phyloP scores from a whole-genome alignment of 192 early-diverging fungal species.

The Radiomyces spectabilis region DNA sequence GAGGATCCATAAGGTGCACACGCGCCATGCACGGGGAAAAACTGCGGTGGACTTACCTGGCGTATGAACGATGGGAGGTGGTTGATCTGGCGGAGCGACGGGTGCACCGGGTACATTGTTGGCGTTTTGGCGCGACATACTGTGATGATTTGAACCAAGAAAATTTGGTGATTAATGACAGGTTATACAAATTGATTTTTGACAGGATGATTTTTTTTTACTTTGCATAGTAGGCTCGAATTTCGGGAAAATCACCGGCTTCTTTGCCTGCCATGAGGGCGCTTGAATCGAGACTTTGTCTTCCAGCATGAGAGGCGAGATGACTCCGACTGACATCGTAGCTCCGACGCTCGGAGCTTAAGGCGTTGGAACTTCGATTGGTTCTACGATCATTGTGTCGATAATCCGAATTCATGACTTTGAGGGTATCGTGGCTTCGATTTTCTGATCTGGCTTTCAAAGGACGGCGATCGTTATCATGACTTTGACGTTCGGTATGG shows the following conservation, averaged over 20 bases:
- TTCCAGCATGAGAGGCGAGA: neutral
- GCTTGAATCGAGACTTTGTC: neutral
- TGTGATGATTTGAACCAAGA: neutral
- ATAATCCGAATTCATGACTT: neutral
- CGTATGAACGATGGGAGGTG: neutral
- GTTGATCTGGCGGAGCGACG: neutral
- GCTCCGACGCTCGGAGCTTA: neutral
- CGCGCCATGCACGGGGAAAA: too few species aligned
- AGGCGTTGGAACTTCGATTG: neutral
- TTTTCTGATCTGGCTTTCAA: neutral
- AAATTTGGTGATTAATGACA: too few species aligned
- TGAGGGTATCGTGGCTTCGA: too few species aligned
- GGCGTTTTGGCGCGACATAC: neutral
- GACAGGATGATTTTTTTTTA: neutral
- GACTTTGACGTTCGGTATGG: too few species aligned
- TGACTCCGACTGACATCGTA: neutral
- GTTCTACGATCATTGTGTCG: neutral
- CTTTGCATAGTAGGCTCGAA: conserved; percentile 20
- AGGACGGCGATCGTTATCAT: neutral
- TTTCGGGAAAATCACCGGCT: conserved; percentile 9
- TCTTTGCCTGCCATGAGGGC: neutral
- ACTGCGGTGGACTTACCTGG: neutral
- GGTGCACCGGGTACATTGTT: neutral
- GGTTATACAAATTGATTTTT: too few species aligned
- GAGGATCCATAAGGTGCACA: too few species aligned